Percentiles rank a stretch among this genome's conserved stretches.
phyloP scores from a whole-genome alignment of 106 monocot species.

The Dactylorhiza incarnata region DNA sequence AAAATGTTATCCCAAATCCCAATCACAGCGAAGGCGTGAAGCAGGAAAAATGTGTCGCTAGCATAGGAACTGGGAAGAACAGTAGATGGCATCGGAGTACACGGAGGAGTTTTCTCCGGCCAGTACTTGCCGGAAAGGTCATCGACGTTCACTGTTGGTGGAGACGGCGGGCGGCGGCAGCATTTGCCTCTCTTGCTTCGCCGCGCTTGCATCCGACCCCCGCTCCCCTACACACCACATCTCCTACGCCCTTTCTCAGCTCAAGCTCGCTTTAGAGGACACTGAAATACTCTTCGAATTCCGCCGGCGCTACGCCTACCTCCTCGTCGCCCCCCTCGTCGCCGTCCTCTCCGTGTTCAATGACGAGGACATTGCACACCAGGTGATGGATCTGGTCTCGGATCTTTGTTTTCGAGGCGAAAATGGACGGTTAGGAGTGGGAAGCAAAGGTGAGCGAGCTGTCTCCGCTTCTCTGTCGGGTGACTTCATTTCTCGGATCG shows the following conservation, averaged over 20 bases:
- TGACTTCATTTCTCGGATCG: slow-evolving; percentile 53
- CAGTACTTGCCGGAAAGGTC: slow-evolving; percentile 8
- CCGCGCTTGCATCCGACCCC: slow-evolving; percentile 48
- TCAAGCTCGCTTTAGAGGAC: slow-evolving; percentile 38
- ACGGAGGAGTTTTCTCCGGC: too few relatives aligned
- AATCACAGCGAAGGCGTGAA: too few relatives aligned
- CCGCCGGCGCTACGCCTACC: slow-evolving; percentile 26
- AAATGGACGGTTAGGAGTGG: neutral
- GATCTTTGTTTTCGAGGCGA: slow-evolving; percentile 25
- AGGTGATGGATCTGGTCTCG: slow-evolving; percentile 43
- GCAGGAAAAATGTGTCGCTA: too few relatives aligned
- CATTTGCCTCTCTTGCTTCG: slow-evolving; percentile 77
- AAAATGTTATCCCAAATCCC: too few relatives aligned
- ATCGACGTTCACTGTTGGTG: neutral
- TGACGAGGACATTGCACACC: slow-evolving; percentile 50
- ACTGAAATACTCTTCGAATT: slow-evolving; percentile 10
- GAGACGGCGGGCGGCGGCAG: slow-evolving; percentile 8
- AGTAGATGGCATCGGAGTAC: neutral
- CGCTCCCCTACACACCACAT: slow-evolving; percentile 62
- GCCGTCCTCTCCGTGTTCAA: slow-evolving; percentile 32
- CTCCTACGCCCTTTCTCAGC: slow-evolving; percentile 66
- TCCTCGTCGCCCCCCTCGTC: slow-evolving; percentile 50
- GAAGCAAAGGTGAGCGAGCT: neutral
- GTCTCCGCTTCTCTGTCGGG: slow-evolving; percentile 14
- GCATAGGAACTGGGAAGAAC: neutral